A percentile compares a stretch with the other conserved stretches of the same genome.
phyloP scores from a whole-genome alignment of 179 eudicot genomes.

The Carnegiea gigantea region DNA sequence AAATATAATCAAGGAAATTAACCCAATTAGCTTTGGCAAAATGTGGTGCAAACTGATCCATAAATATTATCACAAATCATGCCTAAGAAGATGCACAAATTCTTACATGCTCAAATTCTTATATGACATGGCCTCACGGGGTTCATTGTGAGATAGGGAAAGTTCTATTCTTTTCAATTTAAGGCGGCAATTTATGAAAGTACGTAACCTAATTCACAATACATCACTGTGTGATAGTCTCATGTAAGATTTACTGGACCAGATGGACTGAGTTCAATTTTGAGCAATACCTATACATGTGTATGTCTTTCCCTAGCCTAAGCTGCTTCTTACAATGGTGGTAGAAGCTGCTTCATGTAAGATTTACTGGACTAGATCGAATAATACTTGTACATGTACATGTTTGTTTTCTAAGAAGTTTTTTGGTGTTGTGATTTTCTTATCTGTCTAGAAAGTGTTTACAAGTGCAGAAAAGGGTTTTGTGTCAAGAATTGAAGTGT shows the following conservation, averaged over 20 bases:
- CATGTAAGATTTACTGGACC: too few species aligned
- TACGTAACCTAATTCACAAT: too few species aligned
- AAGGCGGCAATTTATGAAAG: too few species aligned
- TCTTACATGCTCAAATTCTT: too few species aligned
- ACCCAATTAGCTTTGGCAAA: neutral
- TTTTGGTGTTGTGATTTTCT: constrained; percentile 20
- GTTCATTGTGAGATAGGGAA: too few species aligned
- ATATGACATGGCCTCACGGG: too few species aligned
- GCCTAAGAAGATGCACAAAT: neutral
- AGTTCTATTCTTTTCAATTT: too few species aligned
- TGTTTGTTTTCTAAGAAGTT: constrained; percentile 27
- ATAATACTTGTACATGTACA: neutral
- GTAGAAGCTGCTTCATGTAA: constrained; percentile 37
- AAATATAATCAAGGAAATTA: constrained; percentile 30
- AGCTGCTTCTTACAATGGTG: constrained; percentile 56
- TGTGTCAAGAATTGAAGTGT: constrained; percentile 56
- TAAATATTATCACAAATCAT: neutral
- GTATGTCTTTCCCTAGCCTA: constrained; percentile 40
- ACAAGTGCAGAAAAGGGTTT: constrained; percentile 42
- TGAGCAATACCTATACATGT: constrained; percentile 39
- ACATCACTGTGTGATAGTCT: too few species aligned
- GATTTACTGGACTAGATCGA: too few species aligned
- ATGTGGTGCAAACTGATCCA: neutral
- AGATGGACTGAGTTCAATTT: neutral
- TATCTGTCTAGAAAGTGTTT: constrained; percentile 40